Base-by-base conservation (phyloP, 805 yeast species). In the Monosporozyma unispora region DNA sequence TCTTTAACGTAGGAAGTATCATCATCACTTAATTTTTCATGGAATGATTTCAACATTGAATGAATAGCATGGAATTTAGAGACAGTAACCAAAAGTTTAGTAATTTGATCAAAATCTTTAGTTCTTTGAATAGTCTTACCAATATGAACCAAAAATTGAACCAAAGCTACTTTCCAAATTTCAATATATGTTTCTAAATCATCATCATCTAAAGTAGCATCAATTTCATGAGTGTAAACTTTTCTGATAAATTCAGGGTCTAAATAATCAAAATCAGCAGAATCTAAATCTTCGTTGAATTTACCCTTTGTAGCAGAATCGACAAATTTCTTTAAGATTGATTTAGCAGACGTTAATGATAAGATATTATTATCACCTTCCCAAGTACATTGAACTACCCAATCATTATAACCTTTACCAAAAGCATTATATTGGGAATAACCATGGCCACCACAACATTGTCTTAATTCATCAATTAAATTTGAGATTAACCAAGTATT, bases 341-440 rank as follows among this genome's bases (percentile, higher is more conserved):
- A 80, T 66, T 91, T 82, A 50, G 96, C 97, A 51, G 88, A 79
- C 48, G 88, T 82, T 68, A 87, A 80, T 2, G 89, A 85, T 55
- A 90, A 74, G 42, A 90, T 84, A 61, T 82, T 89, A 72, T 90
- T 90, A 68, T 90, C 97, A 68, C 97, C 97, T 72, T 90, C 97
- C 97, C 97, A 90, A 18, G 97, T 90, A 69, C 96, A 89, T 71
- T 90, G 96, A 39, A 90, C 96, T n/a, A 86, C 96, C 87, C 95
- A 91, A 67, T 90, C 97, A 54, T 78, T 77, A 72, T 80, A 87
- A 11, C 89, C 89, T 64, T 84, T 87, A 39, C 95, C 96, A 64
- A 90, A 86, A 1, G 90, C 96, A 55, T 87, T 80, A 69, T 90
- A 90, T n/a, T 89, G 80, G 22, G 95, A 87, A 70, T 90, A 90